Percentiles rank a stretch among this genome's conserved stretches.
phyloP scores from a whole-genome alignment of 2,329 filamentous ascomycete species.

The Xylariaceae sp. region DNA sequence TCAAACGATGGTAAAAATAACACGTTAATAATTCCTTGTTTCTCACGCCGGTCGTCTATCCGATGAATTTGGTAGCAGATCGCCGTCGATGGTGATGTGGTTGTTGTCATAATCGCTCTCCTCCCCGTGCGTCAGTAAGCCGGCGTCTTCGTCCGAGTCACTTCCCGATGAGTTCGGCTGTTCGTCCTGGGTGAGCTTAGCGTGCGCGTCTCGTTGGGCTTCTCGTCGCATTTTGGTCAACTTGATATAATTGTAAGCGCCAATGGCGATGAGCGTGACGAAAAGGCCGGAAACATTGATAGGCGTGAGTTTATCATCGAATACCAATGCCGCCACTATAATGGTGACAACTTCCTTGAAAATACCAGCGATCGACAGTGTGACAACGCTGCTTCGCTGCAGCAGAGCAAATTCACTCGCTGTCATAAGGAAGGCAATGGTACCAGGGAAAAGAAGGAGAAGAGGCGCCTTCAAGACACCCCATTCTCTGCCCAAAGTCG shows the following conservation, averaged over 20 bases:
- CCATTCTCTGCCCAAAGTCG: constrained; percentile 58
- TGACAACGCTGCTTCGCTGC: constrained; percentile 92
- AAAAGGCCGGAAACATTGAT: constrained; percentile 83
- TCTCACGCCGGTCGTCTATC: constrained; percentile 24
- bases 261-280: constrained; percentile 84
- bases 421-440: constrained; percentile 94
- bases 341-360: constrained; percentile 99
- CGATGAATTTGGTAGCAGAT: constrained; percentile 34
- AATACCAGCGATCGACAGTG: constrained; percentile 91
- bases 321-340: constrained; percentile 77
- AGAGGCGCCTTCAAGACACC: constrained; percentile 61
- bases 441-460: constrained; percentile 82
- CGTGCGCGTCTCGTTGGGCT: constrained; percentile 52
- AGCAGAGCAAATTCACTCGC: constrained; percentile 91
- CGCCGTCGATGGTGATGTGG: constrained; percentile 38
- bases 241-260: constrained; percentile 90
- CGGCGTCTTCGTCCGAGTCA: constrained; percentile 40
- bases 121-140: constrained; percentile 40
- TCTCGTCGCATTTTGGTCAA: constrained; percentile 82
- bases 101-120: constrained; percentile 35
- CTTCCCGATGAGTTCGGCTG: constrained; percentile 35
- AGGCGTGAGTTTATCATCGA: constrained; percentile 78
- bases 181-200: constrained; percentile 32
- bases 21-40: constrained; percentile 14
- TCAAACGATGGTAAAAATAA: too few species aligned